These are phyloP conservation scores for Phytopythium sindhum DNA, from an alignment of 352 stramenopile species.

Conservation along the genomic window DNA sequence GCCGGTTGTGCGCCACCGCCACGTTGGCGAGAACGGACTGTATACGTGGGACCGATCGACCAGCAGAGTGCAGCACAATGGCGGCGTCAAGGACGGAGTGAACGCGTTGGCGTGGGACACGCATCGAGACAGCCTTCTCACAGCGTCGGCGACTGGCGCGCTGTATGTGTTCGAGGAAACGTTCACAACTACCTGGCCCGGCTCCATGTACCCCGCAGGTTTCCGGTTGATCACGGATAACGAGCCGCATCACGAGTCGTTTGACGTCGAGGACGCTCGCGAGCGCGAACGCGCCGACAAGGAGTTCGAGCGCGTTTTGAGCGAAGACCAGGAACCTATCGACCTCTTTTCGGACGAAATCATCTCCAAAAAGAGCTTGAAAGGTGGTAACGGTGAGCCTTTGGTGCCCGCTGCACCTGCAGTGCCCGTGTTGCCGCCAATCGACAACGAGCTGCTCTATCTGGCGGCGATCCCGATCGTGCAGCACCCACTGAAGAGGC, in stretches of 20 bases:
- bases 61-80: slow-evolving; percentile 61
- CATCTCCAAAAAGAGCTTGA: neutral
- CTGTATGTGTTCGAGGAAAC: slow-evolving; percentile 71
- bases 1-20: slow-evolving; percentile 71
- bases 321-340: slow-evolving; percentile 13
- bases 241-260: slow-evolving; percentile 51
- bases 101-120: slow-evolving; percentile 60
- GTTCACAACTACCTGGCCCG: slow-evolving; percentile 74
- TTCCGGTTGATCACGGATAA: slow-evolving; percentile 84
- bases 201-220: slow-evolving; percentile 80
- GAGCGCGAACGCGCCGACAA: slow-evolving; percentile 20
- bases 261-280: slow-evolving; percentile 29
- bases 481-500: slow-evolving; percentile 44
- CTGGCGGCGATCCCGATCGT: slow-evolving; percentile 61
- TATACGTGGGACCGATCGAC: slow-evolving; percentile 72
- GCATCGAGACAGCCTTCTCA: slow-evolving; percentile 45
- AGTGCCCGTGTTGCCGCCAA: slow-evolving; percentile 15
- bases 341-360: slow-evolving; percentile 35
- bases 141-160: slow-evolving; percentile 59
- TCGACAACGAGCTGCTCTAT: slow-evolving; percentile 29
- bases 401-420: slow-evolving; percentile 7
- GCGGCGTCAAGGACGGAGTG: slow-evolving; percentile 72
- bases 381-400: neutral
- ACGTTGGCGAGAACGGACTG: slow-evolving; percentile 76
- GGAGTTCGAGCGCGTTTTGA: slow-evolving; percentile 16